Evolutionary conservation across 805 yeast genomes (phyloP).

Genomic region (Ogataea ramenticola): DNA sequence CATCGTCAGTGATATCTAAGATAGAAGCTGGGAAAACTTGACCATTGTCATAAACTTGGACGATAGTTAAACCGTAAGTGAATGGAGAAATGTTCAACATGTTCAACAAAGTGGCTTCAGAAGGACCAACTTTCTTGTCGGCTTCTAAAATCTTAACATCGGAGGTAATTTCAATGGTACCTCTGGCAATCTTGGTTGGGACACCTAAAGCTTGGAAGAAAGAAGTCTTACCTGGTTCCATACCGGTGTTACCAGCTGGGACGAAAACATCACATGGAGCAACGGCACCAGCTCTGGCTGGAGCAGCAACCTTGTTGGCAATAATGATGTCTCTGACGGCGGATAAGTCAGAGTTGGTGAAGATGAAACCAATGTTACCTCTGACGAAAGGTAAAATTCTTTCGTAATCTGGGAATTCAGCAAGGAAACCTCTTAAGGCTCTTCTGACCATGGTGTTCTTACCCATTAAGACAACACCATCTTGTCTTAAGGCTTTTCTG

Average conservation of each 20-base stretch:
- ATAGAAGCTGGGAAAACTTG: constrained; percentile 95
- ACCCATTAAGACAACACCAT: constrained; percentile 97
- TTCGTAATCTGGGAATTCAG: constrained; percentile 95
- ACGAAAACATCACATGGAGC: constrained; percentile 98
- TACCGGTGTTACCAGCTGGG: constrained; percentile 99
- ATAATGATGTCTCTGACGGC: constrained; percentile 81
- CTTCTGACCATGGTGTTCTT: constrained; percentile 99
- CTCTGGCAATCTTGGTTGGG: constrained; percentile 99
- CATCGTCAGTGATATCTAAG: constrained; percentile 98
- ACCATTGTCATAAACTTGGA: constrained; percentile 97
- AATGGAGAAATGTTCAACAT: constrained; percentile 99
- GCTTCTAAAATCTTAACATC: constrained; percentile 93
- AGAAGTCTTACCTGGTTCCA: constrained; percentile 99
- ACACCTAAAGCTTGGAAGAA: constrained; percentile 99
- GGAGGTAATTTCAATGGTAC: constrained; percentile 98
- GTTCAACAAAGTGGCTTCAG: constrained; percentile 98
- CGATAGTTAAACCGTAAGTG: constrained; percentile 96
- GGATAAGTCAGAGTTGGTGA: constrained; percentile 96
- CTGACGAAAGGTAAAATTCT: constrained; percentile 88
- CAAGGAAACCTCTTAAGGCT: constrained; percentile 93
- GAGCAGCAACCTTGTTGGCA: constrained; percentile 98
- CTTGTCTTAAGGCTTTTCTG: constrained; percentile 94
- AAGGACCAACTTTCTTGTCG: constrained; percentile 91
- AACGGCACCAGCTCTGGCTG: constrained; percentile 99
- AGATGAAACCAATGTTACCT: constrained; percentile 99